Base-by-base conservation (phyloP, 164 flowering plant genomes). In the Brasenia schreberi region DNA sequence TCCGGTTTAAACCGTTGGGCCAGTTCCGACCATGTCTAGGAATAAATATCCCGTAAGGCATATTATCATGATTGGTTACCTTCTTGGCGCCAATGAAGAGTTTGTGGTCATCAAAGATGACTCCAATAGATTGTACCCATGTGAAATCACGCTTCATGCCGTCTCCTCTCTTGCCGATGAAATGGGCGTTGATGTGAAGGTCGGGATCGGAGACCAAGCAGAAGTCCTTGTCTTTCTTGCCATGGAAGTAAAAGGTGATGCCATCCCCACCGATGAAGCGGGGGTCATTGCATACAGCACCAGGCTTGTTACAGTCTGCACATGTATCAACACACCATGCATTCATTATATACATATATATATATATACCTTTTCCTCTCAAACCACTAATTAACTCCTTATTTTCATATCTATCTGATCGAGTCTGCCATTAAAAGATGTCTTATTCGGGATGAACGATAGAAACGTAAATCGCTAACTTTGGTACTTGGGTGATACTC, bases 251-350 rank as follows among this genome's bases (percentile, higher is more conserved):
- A 66, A 77, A 77, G 33, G 72, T 72, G 64, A 74, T 45, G 4
- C 78, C 80, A 42, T 77, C 78, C 2, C 74, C 80, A 4, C 80
- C 80, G 5, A 77, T 66, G 43, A 77, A 77, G 0, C 77, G 63
- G 4, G 80, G 80, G 61, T 77, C 78, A 27, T 68, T 69, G 63
- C 76, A 76, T 19, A 76, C 73, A 0, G 74, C 74, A 4, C 79
- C 74, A 1, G 76, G 79, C 18, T 5, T 33, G 63, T 70, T 45
- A 58, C 78, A 76, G 16, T 14, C 79, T 76, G 68, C 61, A 70
- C 7, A 6, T 18, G 33, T 11, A 67, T 59, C 42, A 7, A 58
- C 16, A 62, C 64, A 17, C 10, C 19, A 19, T 9, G 10, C 11
- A 4, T 10, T 23, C 27, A 0, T 23, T 23, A 2, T 2, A 23